Base-by-base conservation (phyloP, 2,329 filamentous ascomycete genomes). In the Elsinoe ampelina region DNA sequence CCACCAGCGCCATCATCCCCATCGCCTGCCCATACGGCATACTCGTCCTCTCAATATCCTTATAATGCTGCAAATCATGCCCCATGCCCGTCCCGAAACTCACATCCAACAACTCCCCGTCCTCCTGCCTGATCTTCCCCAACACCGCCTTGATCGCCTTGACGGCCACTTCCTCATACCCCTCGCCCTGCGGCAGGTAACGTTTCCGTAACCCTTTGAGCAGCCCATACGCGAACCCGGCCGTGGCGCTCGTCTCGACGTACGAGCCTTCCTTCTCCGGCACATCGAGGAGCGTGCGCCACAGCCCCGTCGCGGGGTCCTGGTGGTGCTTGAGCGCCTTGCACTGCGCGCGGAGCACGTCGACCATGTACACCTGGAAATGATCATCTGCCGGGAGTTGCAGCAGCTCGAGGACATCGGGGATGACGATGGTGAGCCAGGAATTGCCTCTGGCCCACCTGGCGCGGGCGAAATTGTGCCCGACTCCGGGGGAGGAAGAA, bases 1-100 rank as follows among this genome's bases (percentile, higher is more conserved):
- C 87, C 0, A 85, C 86, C 61, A 91, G 68, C 0, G 85, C 83
- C 83, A 91, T 89, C 61, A 90, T 89, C 0, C 85, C 87, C 87
- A 91, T 90, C 0, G 86, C 85, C 68, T 91, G 87, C 0, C 87
- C 87, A 64, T 91, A 91, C 5, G 87, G 87, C 87, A 91, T 92
- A 63, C 84, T 85, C 2, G 87, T 92, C 60, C 84, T 71, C 1
- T 83, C 78, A 58, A 92, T 90, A 61, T 87, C 80, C 69, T 86
- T 85, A 66, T 92, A 91, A 68, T 89, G 85, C 71, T 90, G 80
- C 66, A 90, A 68, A 58, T 79, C 78, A 61, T 81, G 76, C 0
- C 87, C 87, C 86, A 92, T 90, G 0, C 76, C 84, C 0, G 87
- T 92, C 0, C 87, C 87, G 65, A 91, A 92, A 61, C 85, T 89